Evolutionary conservation across 441 rosid genomes (phyloP).

Genomic region (Mallotus japonicus): DNA sequence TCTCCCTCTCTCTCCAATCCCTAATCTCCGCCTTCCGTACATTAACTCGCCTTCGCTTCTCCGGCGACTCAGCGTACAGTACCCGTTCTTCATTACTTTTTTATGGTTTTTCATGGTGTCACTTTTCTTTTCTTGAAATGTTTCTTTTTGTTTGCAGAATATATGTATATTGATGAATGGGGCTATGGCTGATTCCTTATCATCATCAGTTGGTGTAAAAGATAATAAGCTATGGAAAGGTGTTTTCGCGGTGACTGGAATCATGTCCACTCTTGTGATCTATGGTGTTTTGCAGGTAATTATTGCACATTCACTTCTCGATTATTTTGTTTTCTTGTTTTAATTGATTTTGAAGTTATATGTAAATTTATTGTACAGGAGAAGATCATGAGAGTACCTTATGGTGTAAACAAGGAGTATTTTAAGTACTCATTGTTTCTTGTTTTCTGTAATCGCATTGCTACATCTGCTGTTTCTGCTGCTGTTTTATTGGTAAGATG

Average conservation of each 20-base stretch:
- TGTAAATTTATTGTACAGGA: constrained; percentile 44
- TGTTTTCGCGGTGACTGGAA: constrained; percentile 70
- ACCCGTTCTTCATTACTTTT: neutral
- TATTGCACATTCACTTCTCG: neutral
- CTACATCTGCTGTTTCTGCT: constrained; percentile 84
- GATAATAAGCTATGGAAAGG: constrained; percentile 70
- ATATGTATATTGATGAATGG: constrained; percentile 34
- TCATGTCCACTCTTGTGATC: constrained; percentile 90
- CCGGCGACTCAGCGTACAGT: neutral
- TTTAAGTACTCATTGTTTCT: constrained; percentile 78
- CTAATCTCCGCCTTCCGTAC: constrained; percentile 2
- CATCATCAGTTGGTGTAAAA: constrained; percentile 37
- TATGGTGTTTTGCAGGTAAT: constrained; percentile 82
- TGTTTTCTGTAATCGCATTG: constrained; percentile 83
- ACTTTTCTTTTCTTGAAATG: neutral
- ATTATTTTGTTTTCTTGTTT: too few relatives aligned
- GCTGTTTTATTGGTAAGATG: constrained; percentile 53
- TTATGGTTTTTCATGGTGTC: neutral
- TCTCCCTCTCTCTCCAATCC: constrained; percentile 15
- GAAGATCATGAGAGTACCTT: constrained; percentile 87
- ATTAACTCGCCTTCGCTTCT: neutral
- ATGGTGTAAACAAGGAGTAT: constrained; percentile 66
- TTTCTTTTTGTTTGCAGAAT: neutral
- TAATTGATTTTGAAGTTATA: neutral
- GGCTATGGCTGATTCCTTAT: constrained; percentile 62